Evolutionary conservation across 1,139 yeast genomes (phyloP).

Genomic region (Pichia sp.): DNA sequence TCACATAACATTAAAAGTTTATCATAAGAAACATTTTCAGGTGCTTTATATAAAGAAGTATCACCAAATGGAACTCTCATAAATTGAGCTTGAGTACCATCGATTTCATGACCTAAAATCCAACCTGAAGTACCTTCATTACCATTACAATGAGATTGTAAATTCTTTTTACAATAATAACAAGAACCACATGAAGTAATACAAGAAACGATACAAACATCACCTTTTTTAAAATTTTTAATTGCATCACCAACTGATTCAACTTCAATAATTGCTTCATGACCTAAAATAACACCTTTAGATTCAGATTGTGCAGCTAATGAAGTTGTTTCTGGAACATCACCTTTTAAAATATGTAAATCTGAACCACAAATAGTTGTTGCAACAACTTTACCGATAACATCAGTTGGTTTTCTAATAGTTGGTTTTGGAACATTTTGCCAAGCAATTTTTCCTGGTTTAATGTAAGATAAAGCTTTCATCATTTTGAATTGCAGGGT

Average conservation of each 20-base stretch:
- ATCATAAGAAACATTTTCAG: slow-evolving; percentile 32
- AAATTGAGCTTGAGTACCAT: slow-evolving; percentile 41
- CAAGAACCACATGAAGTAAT: slow-evolving; percentile 49
- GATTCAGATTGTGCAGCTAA: slow-evolving; percentile 18
- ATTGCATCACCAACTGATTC: slow-evolving; percentile 35
- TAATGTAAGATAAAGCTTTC: slow-evolving; percentile 42
- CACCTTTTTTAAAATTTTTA: slow-evolving; percentile 35
- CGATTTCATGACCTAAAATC: slow-evolving; percentile 38
- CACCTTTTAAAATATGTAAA: slow-evolving; percentile 41
- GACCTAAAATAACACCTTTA: slow-evolving; percentile 37
- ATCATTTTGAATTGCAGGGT: slow-evolving; percentile 19
- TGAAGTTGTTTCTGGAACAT: slow-evolving; percentile 42
- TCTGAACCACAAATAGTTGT: slow-evolving; percentile 48
- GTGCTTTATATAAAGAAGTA: slow-evolving; percentile 31
- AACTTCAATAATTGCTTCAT: slow-evolving; percentile 46
- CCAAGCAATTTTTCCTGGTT: slow-evolving; percentile 34
- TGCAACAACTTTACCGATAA: slow-evolving; percentile 36
- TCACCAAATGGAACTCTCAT: slow-evolving; percentile 41
- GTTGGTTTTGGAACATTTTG: slow-evolving; percentile 35
- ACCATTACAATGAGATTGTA: slow-evolving; percentile 38
- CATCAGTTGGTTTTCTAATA: slow-evolving; percentile 35
- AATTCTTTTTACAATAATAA: slow-evolving; percentile 38
- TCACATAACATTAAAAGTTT: slow-evolving; percentile 38
- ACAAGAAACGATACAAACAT: slow-evolving; percentile 41
- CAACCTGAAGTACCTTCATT: slow-evolving; percentile 36